Base-by-base conservation (phyloP, 768 basidiomycete genomes). In the Leccinum pellstonianum region DNA sequence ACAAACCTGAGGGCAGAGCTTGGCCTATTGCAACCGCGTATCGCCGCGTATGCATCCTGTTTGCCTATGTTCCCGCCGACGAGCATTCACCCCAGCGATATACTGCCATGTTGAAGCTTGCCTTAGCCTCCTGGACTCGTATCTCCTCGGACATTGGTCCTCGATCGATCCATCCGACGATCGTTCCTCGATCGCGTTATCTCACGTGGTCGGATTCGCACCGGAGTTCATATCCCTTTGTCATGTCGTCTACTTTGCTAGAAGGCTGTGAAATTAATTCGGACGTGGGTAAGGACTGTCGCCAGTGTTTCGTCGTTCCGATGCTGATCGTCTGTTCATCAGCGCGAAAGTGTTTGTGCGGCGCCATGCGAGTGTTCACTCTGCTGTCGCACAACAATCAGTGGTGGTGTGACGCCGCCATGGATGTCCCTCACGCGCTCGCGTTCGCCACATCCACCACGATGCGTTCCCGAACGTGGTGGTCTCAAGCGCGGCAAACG, bases 321-420 rank as follows among this genome's bases (percentile, higher is more conserved):
- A 17, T 25, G 5, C 23, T 48, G 0, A 48, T 48, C 48, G 14
- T 25, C 48, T 0, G 48, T 55, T 46, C 37, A 38, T 46, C 52
- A 78, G 80, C 78, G 5, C 73, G 73, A 54, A 77, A 74, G 64
- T 88, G 86, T 60, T 68, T 86, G 37, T 84, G 87, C 51, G 76
- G 81, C 1, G 74, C 80, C 3, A 77, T 92, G 5, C 84, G 89
- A 1, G 82, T 90, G 12, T 80, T 91, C 38, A 85, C 92, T 56
- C 87, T 83, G 54, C 73, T 91, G 8, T 90, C 88, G 0, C 88
- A 91, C 64, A 79, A 80, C 23, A 80, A 86, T 64, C 69, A 74
- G 23, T 63, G 64, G 11, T 92, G 90, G 88, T 82, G 81, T 41
- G 62, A 67, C 31, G 78, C 77, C 46, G 73, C 88, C n/a, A 64